Evolutionary conservation across 805 yeast species (phyloP), one percentile per base, ranked within the genome.

Genomic region (Yamadazyma tumulicola): DNA sequence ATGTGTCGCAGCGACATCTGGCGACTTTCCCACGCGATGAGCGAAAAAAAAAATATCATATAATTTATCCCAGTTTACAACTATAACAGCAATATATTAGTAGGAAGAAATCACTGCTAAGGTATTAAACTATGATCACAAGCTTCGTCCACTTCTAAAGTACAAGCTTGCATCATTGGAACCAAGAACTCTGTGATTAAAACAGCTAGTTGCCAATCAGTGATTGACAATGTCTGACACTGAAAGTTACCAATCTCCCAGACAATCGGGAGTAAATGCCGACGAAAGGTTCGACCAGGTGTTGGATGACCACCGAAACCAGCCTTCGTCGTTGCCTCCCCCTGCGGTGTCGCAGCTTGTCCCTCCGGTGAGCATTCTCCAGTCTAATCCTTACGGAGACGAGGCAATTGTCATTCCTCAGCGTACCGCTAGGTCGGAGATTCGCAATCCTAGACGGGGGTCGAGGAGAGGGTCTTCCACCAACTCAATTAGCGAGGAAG

Each of bases 241-340:
- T 29, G 71, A 64, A 46, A 59, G 65, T 42, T 57, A 46, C 49
- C 53, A 47, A 41, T 52, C 57, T 19, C 49, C 59, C 12, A 41
- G 49, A 47, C 19, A 35, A 51, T 32, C 49, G 41, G 25, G 35
- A 46, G 13, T 27, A 6, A 29, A 45, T 39, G 15, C 45, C 33
- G 38, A 43, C 43, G 43, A 50, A 40, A 31, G 51, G 55, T 19
- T 38, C 14, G 69, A 62, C 35, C 62, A 61, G 29, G 55, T 56
- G 12, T 52, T 66, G 37, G 55, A 64, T 35, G 72, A 66, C 48
- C 71, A 66, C 46, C 49, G 72, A 32, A 37, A 65, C 44, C 72
- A 66, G 45, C 46, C 53, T 1, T 48, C 50, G 20, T 51, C 60
- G 11, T 57, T 63, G n/a, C 69, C 62, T 15, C 56, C 64, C 21